Base-by-base conservation (phyloP, 768 basidiomycete genomes). In the Trametes villosa region DNA sequence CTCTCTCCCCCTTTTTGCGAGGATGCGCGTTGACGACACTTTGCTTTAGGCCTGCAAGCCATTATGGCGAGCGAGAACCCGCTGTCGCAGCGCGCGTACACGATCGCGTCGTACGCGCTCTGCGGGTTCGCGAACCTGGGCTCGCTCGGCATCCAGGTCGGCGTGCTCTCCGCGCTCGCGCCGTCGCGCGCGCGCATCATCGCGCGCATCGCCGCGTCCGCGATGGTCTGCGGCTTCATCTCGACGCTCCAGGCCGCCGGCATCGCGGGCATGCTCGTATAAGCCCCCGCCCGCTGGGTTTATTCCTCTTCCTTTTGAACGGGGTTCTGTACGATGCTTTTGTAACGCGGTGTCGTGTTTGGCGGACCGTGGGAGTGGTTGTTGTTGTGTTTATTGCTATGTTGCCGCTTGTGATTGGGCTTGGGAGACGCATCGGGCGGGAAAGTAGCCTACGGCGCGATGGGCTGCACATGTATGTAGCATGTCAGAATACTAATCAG, bases 51-150 rank as follows among this genome's bases (percentile, higher is more conserved):
- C 9, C 79, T 92, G 53, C 79, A 86, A 62, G 74, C 75, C 2
- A 76, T 86, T 42, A 78, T 78, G 77, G 31, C 40, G 9, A 69
- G 73, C 60, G 72, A 76, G 24, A 74, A 79, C 50, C 83, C 89
- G 3, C 82, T 94, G 51, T 86, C 86, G 22, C 79, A 75, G 30
- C 91, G 90, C 57, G 91, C 86, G 22, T 94, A 80, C 75, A 89
- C 88, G 53, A 94, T 96, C 66, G 86, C 89, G 15, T 86, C 89
- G 33, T 96, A 95, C 72, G 88, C 89, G 17, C 86, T 96, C 17
- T 95, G 93, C 73, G 95, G 95, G 11, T 96, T 96, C 69, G 92
- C 92, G 60, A 96, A 96, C 72, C 78, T 93, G 45, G 86, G 89
- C 56, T 91, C 91, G 8, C 78, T 94, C 26, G 94, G 94, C 69